Conservation (phyloP, 257 asterid genomes). For the Linaria vulgaris region DNA sequence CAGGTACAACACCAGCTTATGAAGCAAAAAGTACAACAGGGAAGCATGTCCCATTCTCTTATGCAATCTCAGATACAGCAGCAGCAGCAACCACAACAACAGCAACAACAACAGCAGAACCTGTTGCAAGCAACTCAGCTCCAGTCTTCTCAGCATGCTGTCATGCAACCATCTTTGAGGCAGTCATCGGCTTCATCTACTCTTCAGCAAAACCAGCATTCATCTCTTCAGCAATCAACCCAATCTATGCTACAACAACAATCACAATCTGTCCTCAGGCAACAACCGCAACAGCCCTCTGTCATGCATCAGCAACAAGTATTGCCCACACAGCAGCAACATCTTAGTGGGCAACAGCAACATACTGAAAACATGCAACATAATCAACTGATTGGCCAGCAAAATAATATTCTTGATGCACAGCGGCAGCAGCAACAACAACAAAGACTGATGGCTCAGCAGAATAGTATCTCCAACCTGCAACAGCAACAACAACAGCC, state of each 20-base stretch:
- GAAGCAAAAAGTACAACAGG: constrained; percentile 78
- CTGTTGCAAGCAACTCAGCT: constrained; percentile 67
- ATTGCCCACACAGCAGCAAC: constrained; percentile 62
- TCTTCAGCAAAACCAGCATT: constrained; percentile 77
- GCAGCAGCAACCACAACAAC: constrained; percentile 41
- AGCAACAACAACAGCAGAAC: constrained; percentile 54
- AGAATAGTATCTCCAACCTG: constrained; percentile 52
- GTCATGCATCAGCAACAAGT: constrained; percentile 66
- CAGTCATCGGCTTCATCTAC: constrained; percentile 64
- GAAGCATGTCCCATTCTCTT: constrained; percentile 58
- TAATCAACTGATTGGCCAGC: constrained; percentile 76
- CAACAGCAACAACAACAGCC: constrained; percentile 46
- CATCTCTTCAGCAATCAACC: constrained; percentile 66
- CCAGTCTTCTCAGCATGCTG: constrained; percentile 85
- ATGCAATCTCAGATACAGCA: constrained; percentile 74
- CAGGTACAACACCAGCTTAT: constrained; percentile 69
- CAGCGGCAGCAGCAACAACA: constrained; percentile 42
- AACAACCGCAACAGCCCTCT: constrained; percentile 50
- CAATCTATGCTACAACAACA: constrained; percentile 86
- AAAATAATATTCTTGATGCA: constrained; percentile 60
- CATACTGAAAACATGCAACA: constrained; percentile 66
- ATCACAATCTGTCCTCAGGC: constrained; percentile 79
- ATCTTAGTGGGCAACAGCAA: constrained; percentile 66
- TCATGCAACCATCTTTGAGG: constrained; percentile 73
- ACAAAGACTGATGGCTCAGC: constrained; percentile 85